Evolutionary conservation across 768 basidiomycete species (phyloP).

Genomic region (Leccinum broughii): DNA sequence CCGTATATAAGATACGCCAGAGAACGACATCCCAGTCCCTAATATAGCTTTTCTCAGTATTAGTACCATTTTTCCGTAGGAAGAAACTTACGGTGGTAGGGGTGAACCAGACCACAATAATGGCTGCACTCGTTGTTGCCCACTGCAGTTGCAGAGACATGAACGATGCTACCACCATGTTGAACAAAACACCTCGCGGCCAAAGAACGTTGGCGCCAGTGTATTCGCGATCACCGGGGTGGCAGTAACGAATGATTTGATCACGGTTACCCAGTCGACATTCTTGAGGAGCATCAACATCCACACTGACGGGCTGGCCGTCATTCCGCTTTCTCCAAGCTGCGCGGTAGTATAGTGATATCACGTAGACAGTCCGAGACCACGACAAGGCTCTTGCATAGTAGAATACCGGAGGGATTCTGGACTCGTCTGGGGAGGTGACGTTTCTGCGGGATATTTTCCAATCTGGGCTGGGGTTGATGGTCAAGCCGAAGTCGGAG

Average conservation of each 20-base stretch:
- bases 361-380: constrained; percentile 19
- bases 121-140: constrained; percentile 32
- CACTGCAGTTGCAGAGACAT: constrained; percentile 34
- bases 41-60: neutral
- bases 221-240: constrained; percentile 2
- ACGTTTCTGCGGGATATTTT: neutral
- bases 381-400: constrained; percentile 27
- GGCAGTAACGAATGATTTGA: constrained; percentile 25
- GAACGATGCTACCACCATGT: constrained; percentile 32
- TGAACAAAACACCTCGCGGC: constrained; percentile 24
- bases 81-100: constrained; percentile 29
- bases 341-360: constrained; percentile 19
- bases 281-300: constrained; percentile 8
- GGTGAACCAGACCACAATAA: constrained; percentile 30
- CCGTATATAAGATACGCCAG: constrained; percentile 33
- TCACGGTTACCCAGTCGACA: constrained; percentile 20
- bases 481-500: constrained; percentile 20
- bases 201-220: constrained; percentile 7
- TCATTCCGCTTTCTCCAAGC: constrained; percentile 15
- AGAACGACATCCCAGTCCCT: constrained; percentile 39
- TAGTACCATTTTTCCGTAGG: neutral
- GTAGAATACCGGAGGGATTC: constrained; percentile 26
- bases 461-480: constrained; percentile 11
- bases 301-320: neutral
- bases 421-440: constrained; percentile 25